phyloP scores from a whole-genome alignment of 2,329 filamentous ascomycete genomes.

The Huntiella bhutanensis region DNA sequence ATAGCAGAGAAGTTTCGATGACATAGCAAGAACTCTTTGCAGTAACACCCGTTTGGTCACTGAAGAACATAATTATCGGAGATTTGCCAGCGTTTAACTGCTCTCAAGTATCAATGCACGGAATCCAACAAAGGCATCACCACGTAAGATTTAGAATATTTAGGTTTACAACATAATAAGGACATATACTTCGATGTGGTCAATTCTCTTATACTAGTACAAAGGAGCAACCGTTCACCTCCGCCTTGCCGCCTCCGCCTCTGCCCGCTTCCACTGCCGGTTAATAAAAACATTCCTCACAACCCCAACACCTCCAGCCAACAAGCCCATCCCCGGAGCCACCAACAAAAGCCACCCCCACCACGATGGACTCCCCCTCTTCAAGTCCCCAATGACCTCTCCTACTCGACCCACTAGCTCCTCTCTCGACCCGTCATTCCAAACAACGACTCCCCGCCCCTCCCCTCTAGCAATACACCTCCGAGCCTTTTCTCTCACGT shows the following conservation, averaged over 20 bases:
- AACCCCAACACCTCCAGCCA: slow-evolving; percentile 51
- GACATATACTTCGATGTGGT: no score
- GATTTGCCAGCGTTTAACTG: no score
- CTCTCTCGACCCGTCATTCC: slow-evolving; percentile 66
- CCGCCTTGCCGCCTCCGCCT: slow-evolving; percentile 19
- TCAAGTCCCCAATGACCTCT: slow-evolving; percentile 44
- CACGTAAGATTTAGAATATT: no score
- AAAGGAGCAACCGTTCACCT: no score
- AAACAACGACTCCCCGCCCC: slow-evolving; percentile 60
- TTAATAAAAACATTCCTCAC: slow-evolving; percentile 52
- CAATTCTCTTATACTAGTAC: no score
- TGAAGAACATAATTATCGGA: no score
- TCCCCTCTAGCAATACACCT: slow-evolving; percentile 46
- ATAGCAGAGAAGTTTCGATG: no score
- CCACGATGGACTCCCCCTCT: slow-evolving; percentile 50
- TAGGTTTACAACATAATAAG: no score
- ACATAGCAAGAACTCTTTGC: no score
- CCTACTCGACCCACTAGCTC: slow-evolving; percentile 50
- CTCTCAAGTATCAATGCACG: no score
- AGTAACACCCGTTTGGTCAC: no score
- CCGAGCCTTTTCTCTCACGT: slow-evolving; percentile 66
- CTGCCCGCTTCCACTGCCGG: slow-evolving; percentile 46
- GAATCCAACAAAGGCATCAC: no score
- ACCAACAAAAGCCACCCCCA: slow-evolving; percentile 58
- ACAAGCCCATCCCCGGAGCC: slow-evolving; percentile 56